Percentiles rank a stretch among this genome's conserved stretches.
Conservation (phyloP, 768 basidiomycete species). For the Nevesoporus exiguus region DNA sequence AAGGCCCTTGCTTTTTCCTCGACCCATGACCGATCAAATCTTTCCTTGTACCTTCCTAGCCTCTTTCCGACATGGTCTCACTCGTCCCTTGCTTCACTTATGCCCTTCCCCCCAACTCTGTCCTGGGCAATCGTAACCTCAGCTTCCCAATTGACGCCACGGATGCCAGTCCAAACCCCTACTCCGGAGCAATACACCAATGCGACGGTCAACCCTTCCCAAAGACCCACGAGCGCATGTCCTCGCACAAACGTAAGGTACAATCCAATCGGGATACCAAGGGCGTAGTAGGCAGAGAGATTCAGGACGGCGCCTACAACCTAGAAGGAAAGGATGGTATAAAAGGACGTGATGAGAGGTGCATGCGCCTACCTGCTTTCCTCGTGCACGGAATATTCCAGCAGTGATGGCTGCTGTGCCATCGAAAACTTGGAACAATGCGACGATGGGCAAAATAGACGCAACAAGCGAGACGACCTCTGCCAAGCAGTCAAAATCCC, state of each 20-base stretch:
- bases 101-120: constrained; percentile 39
- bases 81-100: constrained; percentile 21
- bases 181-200: constrained; percentile 60
- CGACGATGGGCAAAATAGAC: constrained; percentile 68
- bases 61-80: not conserved
- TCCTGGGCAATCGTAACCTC: constrained; percentile 33
- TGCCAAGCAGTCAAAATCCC: constrained; percentile 11
- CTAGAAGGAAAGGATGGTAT: constrained; percentile 29
- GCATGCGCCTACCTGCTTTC: constrained; percentile 54
- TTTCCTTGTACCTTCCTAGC: not conserved
- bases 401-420: constrained; percentile 62
- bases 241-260: constrained; percentile 64
- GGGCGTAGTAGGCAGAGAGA: constrained; percentile 67
- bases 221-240: constrained; percentile 69
- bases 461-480: constrained; percentile 52
- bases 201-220: constrained; percentile 76
- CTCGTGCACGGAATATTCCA: constrained; percentile 80
- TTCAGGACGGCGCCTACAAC: constrained; percentile 66
- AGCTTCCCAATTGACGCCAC: constrained; percentile 65
- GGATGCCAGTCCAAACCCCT: constrained; percentile 51
- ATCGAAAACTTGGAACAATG: constrained; percentile 85
- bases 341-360: not conserved
- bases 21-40: too few species aligned
- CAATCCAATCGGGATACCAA: constrained; percentile 82
- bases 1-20: too few species aligned